phyloP scores from a whole-genome alignment of 2,329 filamentous ascomycete genomes.

The Alternaria sp. region DNA sequence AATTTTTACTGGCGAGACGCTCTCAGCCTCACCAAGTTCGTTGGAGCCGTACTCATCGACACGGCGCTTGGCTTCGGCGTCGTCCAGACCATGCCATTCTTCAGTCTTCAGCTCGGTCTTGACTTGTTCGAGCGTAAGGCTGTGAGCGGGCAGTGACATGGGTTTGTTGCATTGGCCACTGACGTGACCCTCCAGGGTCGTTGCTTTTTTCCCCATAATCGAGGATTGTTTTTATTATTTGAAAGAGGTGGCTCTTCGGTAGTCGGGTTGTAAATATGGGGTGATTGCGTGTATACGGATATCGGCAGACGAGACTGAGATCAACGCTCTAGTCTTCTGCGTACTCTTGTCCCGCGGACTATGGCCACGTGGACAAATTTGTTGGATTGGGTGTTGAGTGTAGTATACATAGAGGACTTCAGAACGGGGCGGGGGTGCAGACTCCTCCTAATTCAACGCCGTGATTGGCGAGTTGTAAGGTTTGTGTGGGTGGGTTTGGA shows the following conservation, averaged over 20 bases:
- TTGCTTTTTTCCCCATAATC: slow-evolving; percentile 33
- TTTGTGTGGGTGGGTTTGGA: neutral
- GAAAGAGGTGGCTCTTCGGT: neutral
- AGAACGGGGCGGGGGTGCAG: slow-evolving; percentile 39
- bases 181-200: slow-evolving; percentile 39
- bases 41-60: slow-evolving; percentile 70
- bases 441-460: slow-evolving; percentile 37
- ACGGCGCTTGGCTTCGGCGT: slow-evolving; percentile 66
- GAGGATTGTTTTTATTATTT: neutral
- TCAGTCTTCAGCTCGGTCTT: slow-evolving; percentile 67
- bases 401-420: slow-evolving; percentile 37
- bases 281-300: neutral
- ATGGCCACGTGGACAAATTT: slow-evolving; percentile 33
- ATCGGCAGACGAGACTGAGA: neutral
- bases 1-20: slow-evolving; percentile 75
- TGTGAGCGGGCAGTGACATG: slow-evolving; percentile 69
- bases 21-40: slow-evolving; percentile 73
- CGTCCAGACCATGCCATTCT: slow-evolving; percentile 70
- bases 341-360: slow-evolving; percentile 28
- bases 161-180: slow-evolving; percentile 57
- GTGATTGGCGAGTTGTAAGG: slow-evolving; percentile 31
- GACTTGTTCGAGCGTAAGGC: slow-evolving; percentile 61
- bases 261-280: neutral
- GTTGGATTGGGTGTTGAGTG: slow-evolving; percentile 24
- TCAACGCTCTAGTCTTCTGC: slow-evolving; percentile 26